Evolutionary conservation across 1,284 basidiomycete genomes (phyloP), one percentile per base, ranked within the genome.

Genomic region (Apiotrichum gamsii): DNA sequence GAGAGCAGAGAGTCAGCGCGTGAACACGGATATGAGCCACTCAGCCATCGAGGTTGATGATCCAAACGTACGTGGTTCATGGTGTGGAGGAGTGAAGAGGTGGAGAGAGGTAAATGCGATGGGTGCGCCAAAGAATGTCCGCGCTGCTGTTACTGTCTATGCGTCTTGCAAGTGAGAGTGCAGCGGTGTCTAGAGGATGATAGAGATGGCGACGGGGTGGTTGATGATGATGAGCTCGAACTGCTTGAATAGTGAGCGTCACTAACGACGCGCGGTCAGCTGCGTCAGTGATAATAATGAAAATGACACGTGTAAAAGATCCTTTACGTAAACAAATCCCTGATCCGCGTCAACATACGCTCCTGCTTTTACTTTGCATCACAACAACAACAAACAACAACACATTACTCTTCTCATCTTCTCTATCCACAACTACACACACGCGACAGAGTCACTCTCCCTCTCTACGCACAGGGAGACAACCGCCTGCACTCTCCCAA

Each of bases 51-150:
- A n/a, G n/a, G n/a, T 31, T 19, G 25, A 23, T 40, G 19, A 40
- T 23, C 39, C 10, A 31, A 9, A 47, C 57, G 49, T 51, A 59
- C 57, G 52, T 59, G 57, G 54, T 59, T 59, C 57, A 59, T 59
- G 34, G 11, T 50, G 9, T 35, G 30, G 11, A 23, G n/a, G 45
- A 25, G 18, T 18, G n/a, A 24, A 21, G 1, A 28, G 28, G 14
- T 28, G 28, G 25, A 28, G 25, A 11, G 25, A 28, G n/a, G n/a
- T n/a, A n/a, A n/a, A n/a, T n/a, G n/a, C n/a, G n/a, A n/a, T n/a
- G n/a, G n/a, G n/a, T n/a, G n/a, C n/a, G n/a, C n/a, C n/a, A n/a
- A n/a, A n/a, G n/a, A n/a, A n/a, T n/a, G n/a, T n/a, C n/a, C n/a
- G n/a, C n/a, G n/a, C n/a, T n/a, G n/a, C n/a, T n/a, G n/a, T n/a